These are phyloP conservation scores for Sporothrix variecibatus DNA, from an alignment of 2,329 filamentous ascomycete genomes.

Conservation along the genomic window DNA sequence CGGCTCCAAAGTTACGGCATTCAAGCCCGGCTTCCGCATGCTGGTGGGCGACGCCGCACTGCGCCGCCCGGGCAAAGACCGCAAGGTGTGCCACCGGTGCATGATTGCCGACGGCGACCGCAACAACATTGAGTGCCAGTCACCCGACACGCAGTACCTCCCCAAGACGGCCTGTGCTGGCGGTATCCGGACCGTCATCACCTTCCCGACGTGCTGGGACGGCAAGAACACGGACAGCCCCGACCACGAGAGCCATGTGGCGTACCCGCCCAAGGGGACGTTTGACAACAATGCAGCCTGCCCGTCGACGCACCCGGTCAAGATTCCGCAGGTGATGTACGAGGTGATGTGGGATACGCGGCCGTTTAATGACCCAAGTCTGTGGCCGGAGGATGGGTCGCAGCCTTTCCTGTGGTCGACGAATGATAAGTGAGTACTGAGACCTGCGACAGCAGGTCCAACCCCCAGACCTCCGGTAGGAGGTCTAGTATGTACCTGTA, in stretches of 20 bases:
- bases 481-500: no score
- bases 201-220: slow-evolving; percentile 48
- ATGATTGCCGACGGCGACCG: slow-evolving; percentile 22
- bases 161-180: slow-evolving; percentile 41
- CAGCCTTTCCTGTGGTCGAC: slow-evolving; percentile 37
- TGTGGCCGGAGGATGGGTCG: slow-evolving; percentile 41
- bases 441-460: no score
- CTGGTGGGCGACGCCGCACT: neutral
- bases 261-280: slow-evolving; percentile 27
- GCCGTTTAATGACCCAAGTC: slow-evolving; percentile 40
- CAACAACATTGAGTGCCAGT: slow-evolving; percentile 35
- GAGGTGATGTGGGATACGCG: slow-evolving; percentile 34
- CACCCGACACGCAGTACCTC: slow-evolving; percentile 42
- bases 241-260: slow-evolving; percentile 41
- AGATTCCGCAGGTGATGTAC: slow-evolving; percentile 34
- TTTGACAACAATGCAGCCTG: slow-evolving; percentile 33
- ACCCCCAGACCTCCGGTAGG: no score
- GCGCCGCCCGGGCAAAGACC: slow-evolving; percentile 28
- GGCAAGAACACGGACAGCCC: slow-evolving; percentile 47
- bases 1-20: slow-evolving; percentile 34
- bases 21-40: slow-evolving; percentile 13
- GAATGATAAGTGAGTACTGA: slow-evolving; percentile 26
- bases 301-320: slow-evolving; percentile 31
- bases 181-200: slow-evolving; percentile 47
- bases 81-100: slow-evolving; percentile 35